Conservation (phyloP, 2,329 filamentous ascomycete species). For the Chrysosphaeria jannelii region DNA sequence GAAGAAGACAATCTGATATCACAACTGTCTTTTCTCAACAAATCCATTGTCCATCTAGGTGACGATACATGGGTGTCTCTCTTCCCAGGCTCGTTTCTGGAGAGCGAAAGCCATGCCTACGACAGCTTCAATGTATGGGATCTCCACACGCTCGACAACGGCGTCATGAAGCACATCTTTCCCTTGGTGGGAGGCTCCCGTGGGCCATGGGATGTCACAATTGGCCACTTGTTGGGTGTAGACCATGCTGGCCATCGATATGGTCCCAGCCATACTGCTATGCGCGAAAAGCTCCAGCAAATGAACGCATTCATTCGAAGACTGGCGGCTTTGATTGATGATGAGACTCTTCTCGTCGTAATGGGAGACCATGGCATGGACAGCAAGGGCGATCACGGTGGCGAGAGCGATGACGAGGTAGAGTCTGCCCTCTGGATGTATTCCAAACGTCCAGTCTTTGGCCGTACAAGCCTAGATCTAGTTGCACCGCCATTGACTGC, state of each 20-base stretch:
- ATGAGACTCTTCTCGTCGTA: conserved; percentile 65
- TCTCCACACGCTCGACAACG: conserved; percentile 84
- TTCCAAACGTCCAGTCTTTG: conserved; percentile 63
- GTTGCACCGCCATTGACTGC: conserved; percentile 33
- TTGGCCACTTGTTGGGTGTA: conserved; percentile 81
- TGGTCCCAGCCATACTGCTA: conserved; percentile 72
- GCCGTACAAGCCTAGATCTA: conserved; percentile 33
- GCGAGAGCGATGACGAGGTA: conserved; percentile 86
- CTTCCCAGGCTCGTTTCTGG: conserved; percentile 80
- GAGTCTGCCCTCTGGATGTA: conserved; percentile 97
- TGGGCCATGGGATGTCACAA: conserved; percentile 54
- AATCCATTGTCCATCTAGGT: conserved; percentile 75
- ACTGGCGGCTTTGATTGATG: conserved; percentile 42
- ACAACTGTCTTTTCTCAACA: conserved; percentile 30
- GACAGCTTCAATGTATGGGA: conserved; percentile 99
- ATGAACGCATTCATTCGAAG: conserved; percentile 61
- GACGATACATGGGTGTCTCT: conserved; percentile 91
- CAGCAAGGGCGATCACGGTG: conserved; percentile 86
- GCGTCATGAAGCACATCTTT: conserved; percentile 70
- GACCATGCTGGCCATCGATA: conserved; percentile 94
- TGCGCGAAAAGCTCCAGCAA: conserved; percentile 68
- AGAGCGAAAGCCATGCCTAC: conserved; percentile 61
- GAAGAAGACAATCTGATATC: conserved; percentile 62
- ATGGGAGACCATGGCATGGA: conserved; percentile 99
- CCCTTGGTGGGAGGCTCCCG: conserved; percentile 39